Evolutionary conservation across 148 eudicot species (phyloP), one percentile per base, ranked within the genome.

Genomic region (Camellia sinensis): DNA sequence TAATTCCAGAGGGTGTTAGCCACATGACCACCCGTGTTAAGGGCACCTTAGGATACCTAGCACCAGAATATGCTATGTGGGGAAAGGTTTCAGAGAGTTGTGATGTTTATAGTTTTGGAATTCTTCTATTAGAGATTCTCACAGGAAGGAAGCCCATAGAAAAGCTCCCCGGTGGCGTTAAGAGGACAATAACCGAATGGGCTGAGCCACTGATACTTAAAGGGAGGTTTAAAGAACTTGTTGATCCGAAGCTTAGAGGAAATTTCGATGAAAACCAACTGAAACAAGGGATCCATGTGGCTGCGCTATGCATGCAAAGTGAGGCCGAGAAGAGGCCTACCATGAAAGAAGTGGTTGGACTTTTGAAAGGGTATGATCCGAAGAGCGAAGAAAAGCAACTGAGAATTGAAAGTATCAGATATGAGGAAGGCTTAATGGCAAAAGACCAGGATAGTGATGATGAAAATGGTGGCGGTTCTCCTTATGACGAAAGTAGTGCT

Each of bases 1-100:
- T 89, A 11, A 83, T 89, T 46, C 91, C 91, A 2, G 89, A 89
- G 11, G 91, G 91, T 9, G 85, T 83, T 7, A 89, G 83, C 82
- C 91, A 86, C 83, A 80, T 89, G 88, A 89, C 91, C 3, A 89
- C 91, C n/a, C 87, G 88, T 0, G 89, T 89, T n/a, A 89, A 89
- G 85, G 91, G 91, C 59, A 89, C 91, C 3, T 72, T 86, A 17
- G 89, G 91, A 0, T 89, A 89, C 63, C 69, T 89, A 37, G 91
- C 91, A 0, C 91, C 89, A 14, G 89, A 89, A 74, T 89, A 89
- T 22, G 91, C 87, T 1, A 89, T 89, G 91, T 85, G 87, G 86
- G 91, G 91, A 9, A 89, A 89, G 73, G 91, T 85, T 9, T 89
- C 91, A 0, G 89, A 89, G 74, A 85, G 85, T 52, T 89, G 89